Conservation (phyloP, 495 filamentous ascomycete species). For the Friedmanniomyces endolithicus region DNA sequence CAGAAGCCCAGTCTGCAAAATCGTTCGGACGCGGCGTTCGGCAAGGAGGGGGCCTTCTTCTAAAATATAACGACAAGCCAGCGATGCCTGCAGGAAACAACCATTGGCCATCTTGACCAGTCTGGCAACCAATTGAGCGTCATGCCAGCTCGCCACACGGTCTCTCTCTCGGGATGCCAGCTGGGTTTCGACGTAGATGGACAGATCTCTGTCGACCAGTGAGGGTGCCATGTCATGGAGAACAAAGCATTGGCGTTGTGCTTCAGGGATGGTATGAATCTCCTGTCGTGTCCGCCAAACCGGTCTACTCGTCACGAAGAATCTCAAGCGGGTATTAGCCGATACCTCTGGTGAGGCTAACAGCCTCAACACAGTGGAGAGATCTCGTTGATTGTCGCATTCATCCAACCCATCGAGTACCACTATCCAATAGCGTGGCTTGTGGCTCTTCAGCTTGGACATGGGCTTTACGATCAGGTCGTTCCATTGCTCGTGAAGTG, state of each 20-base stretch:
- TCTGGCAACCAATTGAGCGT: background rate
- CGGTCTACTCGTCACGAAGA: constrained; percentile 32
- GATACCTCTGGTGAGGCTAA: constrained; percentile 13
- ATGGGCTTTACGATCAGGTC: background rate
- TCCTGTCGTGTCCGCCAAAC: constrained; percentile 24
- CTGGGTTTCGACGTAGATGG: background rate
- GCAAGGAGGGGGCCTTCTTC: background rate
- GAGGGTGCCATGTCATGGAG: background rate
- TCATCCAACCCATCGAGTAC: constrained; percentile 32
- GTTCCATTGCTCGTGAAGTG: background rate
- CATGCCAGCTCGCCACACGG: constrained; percentile 3
- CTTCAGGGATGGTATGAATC: constrained; percentile 29
- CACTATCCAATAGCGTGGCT: constrained; percentile 11
- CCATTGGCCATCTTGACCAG: constrained; percentile 9
- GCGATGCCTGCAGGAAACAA: constrained; percentile 16
- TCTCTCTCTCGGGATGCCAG: background rate
- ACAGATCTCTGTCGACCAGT: background rate
- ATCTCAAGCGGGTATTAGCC: constrained; percentile 15
- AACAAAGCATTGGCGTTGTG: background rate
- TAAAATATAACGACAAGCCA: constrained; percentile 11
- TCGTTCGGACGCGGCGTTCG: background rate
- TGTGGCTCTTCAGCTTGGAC: background rate
- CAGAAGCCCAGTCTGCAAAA: background rate
- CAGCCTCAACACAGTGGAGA: constrained; percentile 15
- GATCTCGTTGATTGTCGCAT: constrained; percentile 23